A percentile compares a stretch with the other conserved stretches of the same genome.
Conservation (phyloP, 495 filamentous ascomycete genomes). For the Aspergillus campestris region DNA sequence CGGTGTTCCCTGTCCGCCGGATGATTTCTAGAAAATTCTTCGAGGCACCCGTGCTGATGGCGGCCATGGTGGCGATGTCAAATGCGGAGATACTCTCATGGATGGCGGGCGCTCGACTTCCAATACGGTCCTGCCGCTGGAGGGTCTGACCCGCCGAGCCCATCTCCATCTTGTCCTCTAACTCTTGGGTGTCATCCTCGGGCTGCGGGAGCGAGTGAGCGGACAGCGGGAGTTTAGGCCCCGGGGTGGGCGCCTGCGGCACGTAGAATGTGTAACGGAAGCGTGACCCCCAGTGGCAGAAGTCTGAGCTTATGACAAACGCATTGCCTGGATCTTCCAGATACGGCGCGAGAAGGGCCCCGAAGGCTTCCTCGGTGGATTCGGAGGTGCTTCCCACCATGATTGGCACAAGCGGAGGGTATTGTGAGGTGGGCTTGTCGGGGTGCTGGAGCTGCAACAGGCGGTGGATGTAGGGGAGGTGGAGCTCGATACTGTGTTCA, state of each 20-base stretch:
- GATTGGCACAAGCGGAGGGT: constrained; percentile 76
- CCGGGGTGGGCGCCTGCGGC: constrained; percentile 37
- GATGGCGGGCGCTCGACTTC: constrained; percentile 46
- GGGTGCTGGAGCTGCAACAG: constrained; percentile 45
- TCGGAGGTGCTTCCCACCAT: constrained; percentile 71
- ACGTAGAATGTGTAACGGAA: constrained; percentile 84
- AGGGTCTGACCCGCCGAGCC: constrained; percentile 33
- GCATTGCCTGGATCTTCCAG: constrained; percentile 65
- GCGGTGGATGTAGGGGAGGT: constrained; percentile 90
- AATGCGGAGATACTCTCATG: constrained; percentile 79
- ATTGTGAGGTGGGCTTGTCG: constrained; percentile 31
- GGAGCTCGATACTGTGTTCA: constrained; percentile 96
- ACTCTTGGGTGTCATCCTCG: constrained; percentile 13
- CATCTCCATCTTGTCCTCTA: constrained; percentile 18
- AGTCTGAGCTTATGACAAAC: constrained; percentile 89
- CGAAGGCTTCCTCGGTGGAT: constrained; percentile 59
- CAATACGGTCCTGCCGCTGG: constrained; percentile 30
- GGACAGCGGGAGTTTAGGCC: constrained; percentile 34
- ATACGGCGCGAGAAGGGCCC: constrained; percentile 67
- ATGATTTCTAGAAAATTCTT: constrained; percentile 59
- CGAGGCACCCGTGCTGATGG: constrained; percentile 67
- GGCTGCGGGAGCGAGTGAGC: constrained; percentile 34
- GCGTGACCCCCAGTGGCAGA: constrained; percentile 89
- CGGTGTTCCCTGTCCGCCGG: constrained; percentile 73
- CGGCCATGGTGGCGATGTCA: constrained; percentile 74